Evolutionary conservation across 768 basidiomycete species (phyloP).

Genomic region (Trametes cingulata): DNA sequence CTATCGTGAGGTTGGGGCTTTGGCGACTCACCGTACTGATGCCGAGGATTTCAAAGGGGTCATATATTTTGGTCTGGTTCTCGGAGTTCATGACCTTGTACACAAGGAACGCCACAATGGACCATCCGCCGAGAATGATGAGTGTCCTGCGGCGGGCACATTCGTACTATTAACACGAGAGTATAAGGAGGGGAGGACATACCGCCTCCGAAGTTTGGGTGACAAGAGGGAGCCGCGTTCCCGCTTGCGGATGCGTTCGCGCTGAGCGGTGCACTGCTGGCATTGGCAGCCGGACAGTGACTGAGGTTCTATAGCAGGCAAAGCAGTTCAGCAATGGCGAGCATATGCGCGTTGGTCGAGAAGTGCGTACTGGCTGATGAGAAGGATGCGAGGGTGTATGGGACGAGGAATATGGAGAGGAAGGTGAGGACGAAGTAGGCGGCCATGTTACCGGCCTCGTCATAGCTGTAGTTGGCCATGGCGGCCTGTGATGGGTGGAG

Average conservation of each 20-base stretch:
- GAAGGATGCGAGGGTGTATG: slow-evolving; percentile 62
- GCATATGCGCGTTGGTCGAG: too few relatives aligned
- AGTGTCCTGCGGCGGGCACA: slow-evolving; percentile 45
- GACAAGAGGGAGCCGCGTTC: slow-evolving; percentile 49
- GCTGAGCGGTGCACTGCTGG: slow-evolving; percentile 58
- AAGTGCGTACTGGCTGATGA: slow-evolving; percentile 50
- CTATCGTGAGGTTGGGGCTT: background rate
- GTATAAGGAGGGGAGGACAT: slow-evolving; percentile 26
- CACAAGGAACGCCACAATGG: slow-evolving; percentile 62
- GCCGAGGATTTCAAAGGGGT: slow-evolving; percentile 94
- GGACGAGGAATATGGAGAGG: slow-evolving; percentile 80
- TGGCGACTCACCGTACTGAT: slow-evolving; percentile 60
- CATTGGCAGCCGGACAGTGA: slow-evolving; percentile 56
- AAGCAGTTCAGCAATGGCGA: slow-evolving; percentile 8
- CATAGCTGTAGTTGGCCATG: slow-evolving; percentile 85
- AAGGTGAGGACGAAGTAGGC: slow-evolving; percentile 91
- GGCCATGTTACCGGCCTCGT: slow-evolving; percentile 84
- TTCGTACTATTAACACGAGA: slow-evolving; percentile 1
- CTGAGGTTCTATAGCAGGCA: slow-evolving; percentile 12
- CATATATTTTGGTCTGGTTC: slow-evolving; percentile 72
- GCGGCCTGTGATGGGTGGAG: slow-evolving; percentile 21
- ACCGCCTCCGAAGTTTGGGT: slow-evolving; percentile 55
- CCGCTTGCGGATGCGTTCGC: slow-evolving; percentile 42
- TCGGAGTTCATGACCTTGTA: slow-evolving; percentile 62
- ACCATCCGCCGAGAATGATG: slow-evolving; percentile 73